phyloP scores from a whole-genome alignment of 768 basidiomycete species.

The Lepiota brunneoincarnata region DNA sequence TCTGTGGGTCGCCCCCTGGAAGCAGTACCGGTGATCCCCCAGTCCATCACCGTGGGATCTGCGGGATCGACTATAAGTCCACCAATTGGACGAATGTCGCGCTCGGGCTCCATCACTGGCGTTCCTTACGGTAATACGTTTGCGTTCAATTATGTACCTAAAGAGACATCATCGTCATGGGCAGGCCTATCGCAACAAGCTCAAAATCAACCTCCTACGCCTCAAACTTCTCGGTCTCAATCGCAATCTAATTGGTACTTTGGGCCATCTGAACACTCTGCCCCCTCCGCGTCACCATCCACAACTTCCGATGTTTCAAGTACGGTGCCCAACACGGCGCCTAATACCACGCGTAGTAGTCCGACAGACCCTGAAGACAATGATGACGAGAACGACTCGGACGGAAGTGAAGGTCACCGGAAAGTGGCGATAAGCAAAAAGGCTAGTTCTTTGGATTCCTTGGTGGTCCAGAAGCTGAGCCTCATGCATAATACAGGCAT shows the following conservation, averaged over 20 bases:
- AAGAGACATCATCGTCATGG: constrained; percentile 25
- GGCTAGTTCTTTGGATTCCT: neutral
- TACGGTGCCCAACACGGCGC: constrained; percentile 19
- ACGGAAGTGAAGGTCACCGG: constrained; percentile 18
- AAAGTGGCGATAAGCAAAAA: constrained; percentile 10
- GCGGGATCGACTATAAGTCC: constrained; percentile 28
- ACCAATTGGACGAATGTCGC: constrained; percentile 52
- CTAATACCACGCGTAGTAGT: constrained; percentile 36
- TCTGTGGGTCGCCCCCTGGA: constrained; percentile 1
- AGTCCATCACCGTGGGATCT: constrained; percentile 18
- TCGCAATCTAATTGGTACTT: constrained; percentile 17
- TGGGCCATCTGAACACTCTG: constrained; percentile 18
- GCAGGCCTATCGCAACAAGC: constrained; percentile 12
- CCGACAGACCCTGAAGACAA: constrained; percentile 51
- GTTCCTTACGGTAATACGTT: constrained; percentile 30
- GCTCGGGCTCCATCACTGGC: constrained; percentile 55
- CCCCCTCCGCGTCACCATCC: constrained; percentile 23
- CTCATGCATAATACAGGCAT: constrained; percentile 17
- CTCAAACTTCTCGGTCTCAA: constrained; percentile 8
- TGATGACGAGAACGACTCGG: constrained; percentile 40
- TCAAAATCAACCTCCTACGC: constrained; percentile 7
- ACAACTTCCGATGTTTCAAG: constrained; percentile 23
- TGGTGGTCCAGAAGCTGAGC: neutral
- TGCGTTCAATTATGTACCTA: constrained; percentile 34
- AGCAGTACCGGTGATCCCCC: neutral